Evolutionary conservation across 345 rosid genomes (phyloP).

Genomic region (Aquilaria malaccensis): DNA sequence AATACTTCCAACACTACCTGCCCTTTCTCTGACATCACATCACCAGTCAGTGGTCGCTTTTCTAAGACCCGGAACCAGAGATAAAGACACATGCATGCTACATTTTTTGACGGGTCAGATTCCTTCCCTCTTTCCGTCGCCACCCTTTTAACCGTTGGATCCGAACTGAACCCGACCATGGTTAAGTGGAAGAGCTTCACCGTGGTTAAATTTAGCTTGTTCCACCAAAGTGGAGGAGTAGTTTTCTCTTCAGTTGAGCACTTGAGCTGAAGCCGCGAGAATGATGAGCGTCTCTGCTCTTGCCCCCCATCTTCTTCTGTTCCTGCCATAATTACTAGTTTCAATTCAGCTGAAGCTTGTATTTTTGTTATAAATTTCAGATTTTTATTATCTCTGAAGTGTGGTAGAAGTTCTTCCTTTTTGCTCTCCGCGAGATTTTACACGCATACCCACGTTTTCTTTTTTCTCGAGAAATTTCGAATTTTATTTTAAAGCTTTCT

Average conservation of each 20-base stretch:
- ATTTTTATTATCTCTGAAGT: conserved; percentile 1
- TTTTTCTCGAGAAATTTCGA: no score
- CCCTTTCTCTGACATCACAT: conserved; percentile 9
- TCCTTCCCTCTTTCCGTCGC: conserved; percentile 15
- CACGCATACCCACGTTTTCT: no score
- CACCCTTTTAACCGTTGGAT: conserved; percentile 30
- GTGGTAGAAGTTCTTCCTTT: background rate
- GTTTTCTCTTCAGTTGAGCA: background rate
- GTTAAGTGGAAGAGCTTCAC: conserved; percentile 16
- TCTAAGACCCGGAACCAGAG: conserved; percentile 20
- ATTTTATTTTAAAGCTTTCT: no score
- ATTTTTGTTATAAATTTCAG: conserved; percentile 15
- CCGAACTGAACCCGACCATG: background rate
- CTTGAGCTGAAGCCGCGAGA: no score
- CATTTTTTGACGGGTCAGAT: conserved; percentile 40
- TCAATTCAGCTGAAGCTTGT: no score
- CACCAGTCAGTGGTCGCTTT: conserved; percentile 8
- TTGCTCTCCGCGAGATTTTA: no score
- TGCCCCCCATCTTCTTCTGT: conserved; percentile 4
- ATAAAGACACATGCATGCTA: conserved; percentile 53
- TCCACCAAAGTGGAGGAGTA: no score
- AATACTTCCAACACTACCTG: conserved; percentile 2
- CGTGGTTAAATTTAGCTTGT: conserved; percentile 19
- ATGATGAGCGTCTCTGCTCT: background rate
- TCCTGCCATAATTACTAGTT: background rate